Conservation (phyloP, 2,329 filamentous ascomycete genomes). For the Penicillium sp. region DNA sequence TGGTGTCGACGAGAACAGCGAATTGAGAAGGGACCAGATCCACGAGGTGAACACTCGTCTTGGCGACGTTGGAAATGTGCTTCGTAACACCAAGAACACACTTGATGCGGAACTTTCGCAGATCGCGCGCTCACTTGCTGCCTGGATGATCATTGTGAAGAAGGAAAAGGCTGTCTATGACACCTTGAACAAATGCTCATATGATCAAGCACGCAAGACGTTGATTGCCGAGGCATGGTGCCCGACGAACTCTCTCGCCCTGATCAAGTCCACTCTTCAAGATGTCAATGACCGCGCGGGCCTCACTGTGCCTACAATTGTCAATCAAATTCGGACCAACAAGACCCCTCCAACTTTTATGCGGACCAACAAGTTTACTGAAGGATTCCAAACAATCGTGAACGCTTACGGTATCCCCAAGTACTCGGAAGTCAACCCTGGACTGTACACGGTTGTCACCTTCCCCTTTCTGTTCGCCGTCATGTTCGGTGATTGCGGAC, state of each 20-base stretch:
- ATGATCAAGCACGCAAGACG: conserved; percentile 91
- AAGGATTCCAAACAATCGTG: conserved; percentile 98
- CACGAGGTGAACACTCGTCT: conserved; percentile 95
- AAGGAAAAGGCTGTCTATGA: conserved; percentile 99
- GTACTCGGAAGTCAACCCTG: conserved; percentile 95
- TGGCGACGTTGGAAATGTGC: conserved; percentile 83
- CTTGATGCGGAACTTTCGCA: conserved; percentile 89
- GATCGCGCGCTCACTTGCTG: conserved; percentile 85
- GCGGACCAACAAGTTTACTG: conserved; percentile 97
- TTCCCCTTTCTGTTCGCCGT: conserved; percentile 99
- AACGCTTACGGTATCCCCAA: conserved; percentile 97
- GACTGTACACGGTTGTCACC: conserved; percentile 89
- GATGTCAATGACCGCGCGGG: conserved; percentile 96
- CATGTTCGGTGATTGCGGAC: conserved; percentile 99
- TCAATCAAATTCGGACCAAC: conserved; percentile 95
- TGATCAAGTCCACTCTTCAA: conserved; percentile 89
- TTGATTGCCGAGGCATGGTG: conserved; percentile 98
- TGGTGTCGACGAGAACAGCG: conserved; percentile 95
- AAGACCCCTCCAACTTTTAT: conserved; percentile 97
- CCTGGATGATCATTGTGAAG: conserved; percentile 96
- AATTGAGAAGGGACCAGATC: conserved; percentile 90
- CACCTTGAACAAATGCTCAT: conserved; percentile 92
- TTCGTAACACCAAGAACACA: conserved; percentile 91
- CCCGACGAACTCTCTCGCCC: conserved; percentile 80
- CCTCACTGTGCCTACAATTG: conserved; percentile 94